Conservation (phyloP, 225 moss, liverwort and hornwort genomes). For the Lunularia cruciata region DNA sequence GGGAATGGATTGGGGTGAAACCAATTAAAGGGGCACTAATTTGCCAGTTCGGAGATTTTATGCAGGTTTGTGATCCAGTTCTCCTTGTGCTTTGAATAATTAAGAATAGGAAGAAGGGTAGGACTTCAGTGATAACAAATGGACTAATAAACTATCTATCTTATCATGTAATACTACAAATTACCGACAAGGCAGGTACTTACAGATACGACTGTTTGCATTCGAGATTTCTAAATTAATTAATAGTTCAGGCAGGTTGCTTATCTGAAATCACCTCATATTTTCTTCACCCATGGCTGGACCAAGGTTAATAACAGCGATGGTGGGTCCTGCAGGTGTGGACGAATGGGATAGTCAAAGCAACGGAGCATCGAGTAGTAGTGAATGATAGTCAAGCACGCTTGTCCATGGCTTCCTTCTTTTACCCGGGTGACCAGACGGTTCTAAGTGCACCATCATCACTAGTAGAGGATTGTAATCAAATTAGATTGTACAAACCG, state of each 20-base stretch:
- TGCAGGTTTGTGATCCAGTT: conserved; percentile 25
- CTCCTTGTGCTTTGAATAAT: conserved; percentile 23
- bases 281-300: background rate
- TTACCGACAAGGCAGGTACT: too few relatives aligned
- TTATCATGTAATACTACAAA: too few relatives aligned
- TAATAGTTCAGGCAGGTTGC: too few relatives aligned
- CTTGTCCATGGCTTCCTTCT: background rate
- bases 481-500: background rate
- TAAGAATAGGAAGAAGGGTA: too few relatives aligned
- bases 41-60: conserved; percentile 40
- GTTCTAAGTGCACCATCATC: background rate
- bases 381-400: background rate
- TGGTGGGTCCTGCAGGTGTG: background rate
- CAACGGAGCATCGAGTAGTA: background rate
- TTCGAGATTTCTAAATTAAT: too few relatives aligned
- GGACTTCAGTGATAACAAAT: too few relatives aligned
- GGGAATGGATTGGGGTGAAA: conserved; percentile 45
- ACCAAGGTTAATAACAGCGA: background rate
- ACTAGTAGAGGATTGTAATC: background rate
- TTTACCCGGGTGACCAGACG: background rate
- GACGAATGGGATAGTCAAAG: background rate
- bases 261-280: background rate
- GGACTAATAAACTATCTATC: too few relatives aligned
- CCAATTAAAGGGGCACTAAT: conserved; percentile 37
- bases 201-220: too few relatives aligned